A percentile compares a stretch with the other conserved stretches of the same genome.
phyloP scores from a whole-genome alignment of 2,329 filamentous ascomycete species.

The Colletotrichum coccodes region DNA sequence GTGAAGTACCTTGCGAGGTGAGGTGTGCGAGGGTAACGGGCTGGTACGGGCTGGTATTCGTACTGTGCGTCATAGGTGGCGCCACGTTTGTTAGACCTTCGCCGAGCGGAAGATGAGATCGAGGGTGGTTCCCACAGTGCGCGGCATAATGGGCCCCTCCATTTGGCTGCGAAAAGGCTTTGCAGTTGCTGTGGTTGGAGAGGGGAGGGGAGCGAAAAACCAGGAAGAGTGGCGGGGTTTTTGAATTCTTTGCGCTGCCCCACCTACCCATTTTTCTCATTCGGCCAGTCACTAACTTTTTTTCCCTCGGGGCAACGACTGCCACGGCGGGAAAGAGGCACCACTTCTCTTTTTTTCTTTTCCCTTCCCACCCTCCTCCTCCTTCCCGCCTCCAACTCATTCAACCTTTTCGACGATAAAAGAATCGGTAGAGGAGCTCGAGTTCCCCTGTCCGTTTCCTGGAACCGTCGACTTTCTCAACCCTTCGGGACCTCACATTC shows the following conservation, averaged over 20 bases:
- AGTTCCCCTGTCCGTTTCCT: conserved; percentile 49
- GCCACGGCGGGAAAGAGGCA: conserved; percentile 23
- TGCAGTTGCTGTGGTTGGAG: conserved; percentile 6
- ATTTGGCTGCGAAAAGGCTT: background rate
- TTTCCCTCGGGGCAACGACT: conserved; percentile 25
- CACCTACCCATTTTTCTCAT: conserved; percentile 36
- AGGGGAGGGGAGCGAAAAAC: background rate
- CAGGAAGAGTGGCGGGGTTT: conserved; percentile 36
- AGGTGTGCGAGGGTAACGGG: background rate
- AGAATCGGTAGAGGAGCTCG: conserved; percentile 51
- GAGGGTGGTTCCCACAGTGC: background rate
- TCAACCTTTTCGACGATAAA: conserved; percentile 44
- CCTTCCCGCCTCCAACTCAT: conserved; percentile 30
- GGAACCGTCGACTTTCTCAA: conserved; percentile 44
- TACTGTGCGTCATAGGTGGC: conserved; percentile 7
- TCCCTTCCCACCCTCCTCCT: conserved; percentile 16
- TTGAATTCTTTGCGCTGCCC: conserved; percentile 35
- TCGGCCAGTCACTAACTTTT: conserved; percentile 32
- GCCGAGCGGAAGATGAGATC: background rate
- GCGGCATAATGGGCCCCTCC: background rate
- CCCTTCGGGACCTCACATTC: conserved; percentile 35
- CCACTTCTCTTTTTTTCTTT: conserved; percentile 34
- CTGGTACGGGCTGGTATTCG: background rate
- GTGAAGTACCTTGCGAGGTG: background rate
- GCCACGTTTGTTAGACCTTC: conserved; percentile 1